These are phyloP conservation scores for Trypanosomatidae sp. DNA, from an alignment of 208 protist genomes.

Conservation along the genomic window DNA sequence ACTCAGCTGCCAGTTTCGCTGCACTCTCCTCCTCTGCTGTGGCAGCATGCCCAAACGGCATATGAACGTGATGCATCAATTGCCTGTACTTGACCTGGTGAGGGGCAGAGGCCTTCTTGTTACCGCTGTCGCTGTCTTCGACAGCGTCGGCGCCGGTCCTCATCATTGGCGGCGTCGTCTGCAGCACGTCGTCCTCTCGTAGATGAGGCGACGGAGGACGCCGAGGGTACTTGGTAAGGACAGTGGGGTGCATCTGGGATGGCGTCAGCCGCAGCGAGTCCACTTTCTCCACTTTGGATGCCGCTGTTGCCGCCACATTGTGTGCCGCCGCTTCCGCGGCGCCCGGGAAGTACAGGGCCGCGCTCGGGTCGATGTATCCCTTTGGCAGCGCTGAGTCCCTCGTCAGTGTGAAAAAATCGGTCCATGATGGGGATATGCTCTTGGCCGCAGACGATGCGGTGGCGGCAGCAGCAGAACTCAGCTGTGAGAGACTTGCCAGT, in stretches of 20 bases:
- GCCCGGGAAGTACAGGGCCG: constrained; percentile 24
- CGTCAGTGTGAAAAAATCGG: constrained; percentile 37
- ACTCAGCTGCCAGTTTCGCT: constrained; percentile 10
- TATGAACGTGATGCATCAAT: neutral
- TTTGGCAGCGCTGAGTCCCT: constrained; percentile 31
- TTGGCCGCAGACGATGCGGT: neutral
- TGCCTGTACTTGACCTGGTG: neutral
- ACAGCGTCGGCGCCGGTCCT: neutral
- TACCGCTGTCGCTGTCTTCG: neutral
- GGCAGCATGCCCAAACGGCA: constrained; percentile 9
- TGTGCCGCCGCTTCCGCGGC: neutral
- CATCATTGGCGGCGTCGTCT: constrained; percentile 25
- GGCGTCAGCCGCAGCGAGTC: constrained; percentile 5
- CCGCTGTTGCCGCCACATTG: neutral
- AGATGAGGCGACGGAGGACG: constrained; percentile 27
- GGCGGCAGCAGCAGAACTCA: neutral
- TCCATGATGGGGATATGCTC: constrained; percentile 20
- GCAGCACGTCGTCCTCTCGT: constrained; percentile 46
- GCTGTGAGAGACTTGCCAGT: neutral
- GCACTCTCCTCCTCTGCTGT: neutral
- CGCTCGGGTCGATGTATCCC: constrained; percentile 18
- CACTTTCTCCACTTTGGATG: neutral
- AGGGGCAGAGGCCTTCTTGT: neutral
- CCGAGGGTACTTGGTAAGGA: constrained; percentile 38
- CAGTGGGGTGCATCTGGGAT: neutral